phyloP scores from a whole-genome alignment of 768 basidiomycete species.

The Russula sp. region DNA sequence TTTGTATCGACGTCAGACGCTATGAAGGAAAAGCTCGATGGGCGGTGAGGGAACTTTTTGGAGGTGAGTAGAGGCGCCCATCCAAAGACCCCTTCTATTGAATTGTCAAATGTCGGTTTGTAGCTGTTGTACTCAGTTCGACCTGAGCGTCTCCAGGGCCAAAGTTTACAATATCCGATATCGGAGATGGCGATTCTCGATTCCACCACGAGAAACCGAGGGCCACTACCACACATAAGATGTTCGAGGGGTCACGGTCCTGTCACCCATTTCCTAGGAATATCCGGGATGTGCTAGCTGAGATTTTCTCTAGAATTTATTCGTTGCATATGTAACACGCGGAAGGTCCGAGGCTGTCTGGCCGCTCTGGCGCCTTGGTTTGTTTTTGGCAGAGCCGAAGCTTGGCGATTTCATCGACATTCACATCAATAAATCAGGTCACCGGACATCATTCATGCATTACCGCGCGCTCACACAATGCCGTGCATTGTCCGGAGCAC shows the following conservation, averaged over 20 bases:
- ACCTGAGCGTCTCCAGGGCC: not conserved
- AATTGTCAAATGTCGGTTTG: no score
- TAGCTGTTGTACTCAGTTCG: not conserved
- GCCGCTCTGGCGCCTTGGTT: not conserved
- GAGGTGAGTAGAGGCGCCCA: no score
- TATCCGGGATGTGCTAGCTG: not conserved
- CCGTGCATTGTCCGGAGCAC: not conserved
- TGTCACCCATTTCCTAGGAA: not conserved
- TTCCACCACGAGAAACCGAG: not conserved
- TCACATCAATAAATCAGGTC: not conserved
- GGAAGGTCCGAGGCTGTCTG: not conserved
- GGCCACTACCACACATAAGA: not conserved
- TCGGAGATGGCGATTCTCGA: not conserved
- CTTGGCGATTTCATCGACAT: not conserved
- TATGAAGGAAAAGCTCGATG: no score
- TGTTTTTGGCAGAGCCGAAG: not conserved
- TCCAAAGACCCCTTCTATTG: no score
- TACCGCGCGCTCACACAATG: not conserved
- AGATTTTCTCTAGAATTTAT: not conserved
- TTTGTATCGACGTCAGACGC: no score
- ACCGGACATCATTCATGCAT: not conserved
- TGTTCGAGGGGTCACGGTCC: not conserved
- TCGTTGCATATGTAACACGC: not conserved
- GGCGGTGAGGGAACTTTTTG: no score
- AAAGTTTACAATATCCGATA: not conserved